Evolutionary conservation across 805 yeast species (phyloP).

Genomic region (Yamadazyma endophytica): DNA sequence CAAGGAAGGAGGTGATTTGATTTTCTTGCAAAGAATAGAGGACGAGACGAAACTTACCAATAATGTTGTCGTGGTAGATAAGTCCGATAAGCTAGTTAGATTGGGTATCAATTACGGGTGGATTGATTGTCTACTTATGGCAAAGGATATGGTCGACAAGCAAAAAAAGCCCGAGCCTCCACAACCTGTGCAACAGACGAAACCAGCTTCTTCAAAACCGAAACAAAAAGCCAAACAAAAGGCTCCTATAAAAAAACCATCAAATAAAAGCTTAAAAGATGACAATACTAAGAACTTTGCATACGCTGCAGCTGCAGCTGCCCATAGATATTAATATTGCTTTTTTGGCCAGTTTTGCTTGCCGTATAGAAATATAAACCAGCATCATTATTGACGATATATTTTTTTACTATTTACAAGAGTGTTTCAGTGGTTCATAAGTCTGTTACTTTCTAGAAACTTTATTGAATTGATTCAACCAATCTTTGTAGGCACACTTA

Average conservation of each 20-base stretch:
- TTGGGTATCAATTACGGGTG: slow-evolving; percentile 53
- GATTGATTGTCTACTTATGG: slow-evolving; percentile 67
- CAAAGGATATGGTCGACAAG: slow-evolving; percentile 48
- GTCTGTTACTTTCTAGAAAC: not conserved
- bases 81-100: slow-evolving; percentile 29
- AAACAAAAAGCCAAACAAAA: not conserved
- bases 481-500: slow-evolving; percentile 34
- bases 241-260: not conserved
- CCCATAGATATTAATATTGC: slow-evolving; percentile 18
- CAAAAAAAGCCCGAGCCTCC: slow-evolving; percentile 9
- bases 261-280: not conserved
- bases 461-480: slow-evolving; percentile 25
- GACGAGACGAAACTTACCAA: slow-evolving; percentile 32
- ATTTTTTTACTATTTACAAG: slow-evolving; percentile 5
- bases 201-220: not conserved
- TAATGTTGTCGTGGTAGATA: slow-evolving; percentile 26
- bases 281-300: slow-evolving; percentile 30
- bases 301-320: slow-evolving; percentile 46
- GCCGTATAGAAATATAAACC: slow-evolving; percentile 1
- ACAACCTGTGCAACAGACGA: not conserved
- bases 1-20: slow-evolving; percentile 49
- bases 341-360: no score
- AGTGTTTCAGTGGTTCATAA: not conserved
- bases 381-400: not conserved
- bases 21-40: slow-evolving; percentile 42